Evolutionary conservation across 2,329 filamentous ascomycete species (phyloP).

Genomic region (Neoarthrinium moseri): DNA sequence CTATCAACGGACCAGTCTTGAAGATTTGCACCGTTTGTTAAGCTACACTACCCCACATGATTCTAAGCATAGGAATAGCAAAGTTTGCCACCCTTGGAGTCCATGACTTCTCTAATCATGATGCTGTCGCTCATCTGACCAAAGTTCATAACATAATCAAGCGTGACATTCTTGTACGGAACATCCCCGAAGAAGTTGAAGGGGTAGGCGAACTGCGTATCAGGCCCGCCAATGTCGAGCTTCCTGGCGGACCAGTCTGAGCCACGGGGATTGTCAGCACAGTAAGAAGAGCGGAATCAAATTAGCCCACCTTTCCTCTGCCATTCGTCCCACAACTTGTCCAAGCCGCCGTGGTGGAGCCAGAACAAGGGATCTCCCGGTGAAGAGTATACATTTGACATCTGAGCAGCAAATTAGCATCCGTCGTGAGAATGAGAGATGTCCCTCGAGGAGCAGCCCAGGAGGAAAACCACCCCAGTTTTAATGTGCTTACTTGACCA

Average conservation of each 20-base stretch:
- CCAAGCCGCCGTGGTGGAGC: constrained; percentile 27
- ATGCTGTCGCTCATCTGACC: constrained; percentile 9
- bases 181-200: constrained; percentile 29
- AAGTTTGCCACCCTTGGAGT: constrained; percentile 7
- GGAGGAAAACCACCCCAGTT: not conserved
- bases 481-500: constrained; percentile 21
- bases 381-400: constrained; percentile 11
- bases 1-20: too few species aligned
- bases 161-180: constrained; percentile 30
- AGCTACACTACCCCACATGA: too few species aligned
- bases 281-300: not conserved
- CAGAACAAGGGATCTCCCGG: constrained; percentile 31
- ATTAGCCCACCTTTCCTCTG: constrained; percentile 15
- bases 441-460: not conserved
- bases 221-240: constrained; percentile 29
- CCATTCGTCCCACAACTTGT: constrained; percentile 29
- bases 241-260: constrained; percentile 24
- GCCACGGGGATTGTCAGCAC: not conserved
- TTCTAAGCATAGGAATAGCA: constrained; percentile 16
- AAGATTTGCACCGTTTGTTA: too few species aligned
- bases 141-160: constrained; percentile 19
- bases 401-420: constrained; percentile 17
- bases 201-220: constrained; percentile 29
- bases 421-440: not conserved
- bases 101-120: constrained; percentile 15